These are phyloP conservation scores for Talaromyces proteolyticus DNA, from an alignment of 495 filamentous ascomycete genomes.

Conservation along the genomic window DNA sequence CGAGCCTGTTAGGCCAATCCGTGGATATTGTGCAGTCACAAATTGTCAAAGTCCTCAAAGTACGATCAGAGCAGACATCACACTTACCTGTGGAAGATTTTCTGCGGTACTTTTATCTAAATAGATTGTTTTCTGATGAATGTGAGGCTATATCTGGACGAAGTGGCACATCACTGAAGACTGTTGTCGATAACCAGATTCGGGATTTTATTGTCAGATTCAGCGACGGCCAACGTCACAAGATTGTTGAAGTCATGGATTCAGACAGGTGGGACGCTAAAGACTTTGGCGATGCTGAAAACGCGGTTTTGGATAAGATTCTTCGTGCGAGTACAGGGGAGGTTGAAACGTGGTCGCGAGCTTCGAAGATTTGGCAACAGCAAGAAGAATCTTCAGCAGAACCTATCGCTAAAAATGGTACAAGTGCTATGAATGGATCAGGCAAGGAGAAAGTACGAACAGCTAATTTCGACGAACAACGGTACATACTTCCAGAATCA, in stretches of 20 bases:
- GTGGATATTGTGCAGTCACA: slow-evolving; percentile 91
- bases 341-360: slow-evolving; percentile 63
- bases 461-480: slow-evolving; percentile 78
- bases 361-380: slow-evolving; percentile 65
- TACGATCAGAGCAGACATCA: slow-evolving; percentile 78
- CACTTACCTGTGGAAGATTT: slow-evolving; percentile 72
- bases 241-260: slow-evolving; percentile 79
- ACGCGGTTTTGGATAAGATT: slow-evolving; percentile 57
- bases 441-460: slow-evolving; percentile 61
- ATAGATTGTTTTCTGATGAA: slow-evolving; percentile 91
- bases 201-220: slow-evolving; percentile 77
- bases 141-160: slow-evolving; percentile 94
- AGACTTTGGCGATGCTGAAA: slow-evolving; percentile 70
- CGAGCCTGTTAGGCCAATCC: slow-evolving; percentile 86
- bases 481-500: slow-evolving; percentile 80
- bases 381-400: slow-evolving; percentile 15
- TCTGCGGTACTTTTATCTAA: slow-evolving; percentile 87
- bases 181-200: slow-evolving; percentile 85
- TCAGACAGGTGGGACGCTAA: slow-evolving; percentile 83
- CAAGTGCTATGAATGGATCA: slow-evolving; percentile 43
- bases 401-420: slow-evolving; percentile 16
- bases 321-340: slow-evolving; percentile 77
- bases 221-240: slow-evolving; percentile 70
- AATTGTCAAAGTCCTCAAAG: slow-evolving; percentile 85
- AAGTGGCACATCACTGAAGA: slow-evolving; percentile 77